phyloP scores from a whole-genome alignment of 805 yeast species.

The Sungouiella thailandica region DNA sequence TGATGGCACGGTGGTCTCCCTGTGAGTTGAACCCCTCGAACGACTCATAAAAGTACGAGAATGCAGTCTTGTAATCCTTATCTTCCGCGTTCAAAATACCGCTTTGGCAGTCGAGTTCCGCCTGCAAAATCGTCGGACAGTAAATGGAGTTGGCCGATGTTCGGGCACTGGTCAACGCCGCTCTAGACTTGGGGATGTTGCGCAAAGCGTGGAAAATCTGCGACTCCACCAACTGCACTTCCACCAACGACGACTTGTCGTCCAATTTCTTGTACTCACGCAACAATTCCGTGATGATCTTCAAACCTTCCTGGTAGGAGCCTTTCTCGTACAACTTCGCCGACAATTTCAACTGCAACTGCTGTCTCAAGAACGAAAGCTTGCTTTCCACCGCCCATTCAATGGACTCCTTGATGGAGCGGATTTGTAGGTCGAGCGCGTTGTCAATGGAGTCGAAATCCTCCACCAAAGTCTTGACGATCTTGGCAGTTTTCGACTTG shows the following conservation, averaged over 20 bases:
- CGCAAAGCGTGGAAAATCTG: constrained; percentile 87
- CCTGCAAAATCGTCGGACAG: constrained; percentile 90
- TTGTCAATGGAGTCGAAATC: constrained; percentile 59
- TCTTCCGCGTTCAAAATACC: constrained; percentile 96
- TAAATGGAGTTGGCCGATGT: constrained; percentile 97
- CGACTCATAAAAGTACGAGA: constrained; percentile 90
- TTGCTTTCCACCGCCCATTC: constrained; percentile 83
- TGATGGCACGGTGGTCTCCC: constrained; percentile 54
- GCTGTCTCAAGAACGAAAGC: constrained; percentile 83
- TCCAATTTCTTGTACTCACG: constrained; percentile 89
- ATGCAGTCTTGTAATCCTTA: constrained; percentile 93
- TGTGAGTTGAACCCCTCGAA: constrained; percentile 85
- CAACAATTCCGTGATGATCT: constrained; percentile 65
- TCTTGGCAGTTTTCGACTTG: constrained; percentile 91
- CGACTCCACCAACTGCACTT: constrained; percentile 88
- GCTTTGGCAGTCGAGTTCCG: constrained; percentile 90
- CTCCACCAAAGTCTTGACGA: constrained; percentile 77
- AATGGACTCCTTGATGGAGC: constrained; percentile 70
- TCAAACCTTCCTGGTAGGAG: constrained; percentile 63
- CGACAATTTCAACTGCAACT: constrained; percentile 79
- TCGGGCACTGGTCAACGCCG: constrained; percentile 90
- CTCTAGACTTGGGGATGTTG: constrained; percentile 85
- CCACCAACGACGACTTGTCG: constrained; percentile 92
- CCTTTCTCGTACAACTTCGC: constrained; percentile 65
- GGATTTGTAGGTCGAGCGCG: constrained; percentile 65